These are phyloP conservation scores for Candida krabiensis DNA, from an alignment of 805 yeast species.

Conservation along the genomic window DNA sequence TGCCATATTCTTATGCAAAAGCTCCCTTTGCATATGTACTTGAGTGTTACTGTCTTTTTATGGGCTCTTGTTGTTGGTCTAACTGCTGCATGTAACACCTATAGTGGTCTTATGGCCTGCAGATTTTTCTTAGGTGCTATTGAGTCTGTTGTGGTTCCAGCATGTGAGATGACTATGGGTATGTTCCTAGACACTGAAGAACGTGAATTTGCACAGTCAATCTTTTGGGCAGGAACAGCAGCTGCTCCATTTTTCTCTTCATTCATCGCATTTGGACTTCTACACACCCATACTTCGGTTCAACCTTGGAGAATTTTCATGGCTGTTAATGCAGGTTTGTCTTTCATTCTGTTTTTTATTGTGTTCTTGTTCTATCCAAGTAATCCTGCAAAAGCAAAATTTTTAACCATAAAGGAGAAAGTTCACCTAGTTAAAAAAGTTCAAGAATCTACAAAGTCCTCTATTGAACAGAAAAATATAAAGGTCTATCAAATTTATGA, in stretches of 20 bases:
- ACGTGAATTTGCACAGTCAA: conserved; percentile 47
- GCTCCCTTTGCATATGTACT: conserved; percentile 39
- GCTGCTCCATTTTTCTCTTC: conserved; percentile 54
- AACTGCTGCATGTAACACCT: conserved; percentile 29
- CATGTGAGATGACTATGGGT: conserved; percentile 45
- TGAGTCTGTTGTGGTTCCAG: conserved; percentile 45
- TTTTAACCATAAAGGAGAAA: conserved; percentile 46
- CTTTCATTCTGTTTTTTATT: conserved; percentile 37
- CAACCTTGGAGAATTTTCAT: conserved; percentile 51
- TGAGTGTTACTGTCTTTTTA: conserved; percentile 27
- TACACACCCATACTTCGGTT: conserved; percentile 26
- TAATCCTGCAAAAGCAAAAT: conserved; percentile 50
- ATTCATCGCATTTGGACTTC: conserved; percentile 36
- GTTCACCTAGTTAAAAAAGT: conserved; percentile 40
- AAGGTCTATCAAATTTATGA: conserved; percentile 47
- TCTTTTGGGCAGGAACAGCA: conserved; percentile 33
- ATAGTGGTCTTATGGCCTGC: conserved; percentile 40
- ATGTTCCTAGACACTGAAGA: conserved; percentile 46
- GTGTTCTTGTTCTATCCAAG: conserved; percentile 47
- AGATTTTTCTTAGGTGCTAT: conserved; percentile 53
- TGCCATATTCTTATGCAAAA: conserved; percentile 43
- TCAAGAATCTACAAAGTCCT: conserved; percentile 28
- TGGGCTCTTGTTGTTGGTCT: conserved; percentile 36
- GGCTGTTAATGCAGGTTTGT: conserved; percentile 52
- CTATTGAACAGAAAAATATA: conserved; percentile 42